Evolutionary conservation across 2,329 filamentous ascomycete species (phyloP).

Genomic region (Venturia oleaginea): DNA sequence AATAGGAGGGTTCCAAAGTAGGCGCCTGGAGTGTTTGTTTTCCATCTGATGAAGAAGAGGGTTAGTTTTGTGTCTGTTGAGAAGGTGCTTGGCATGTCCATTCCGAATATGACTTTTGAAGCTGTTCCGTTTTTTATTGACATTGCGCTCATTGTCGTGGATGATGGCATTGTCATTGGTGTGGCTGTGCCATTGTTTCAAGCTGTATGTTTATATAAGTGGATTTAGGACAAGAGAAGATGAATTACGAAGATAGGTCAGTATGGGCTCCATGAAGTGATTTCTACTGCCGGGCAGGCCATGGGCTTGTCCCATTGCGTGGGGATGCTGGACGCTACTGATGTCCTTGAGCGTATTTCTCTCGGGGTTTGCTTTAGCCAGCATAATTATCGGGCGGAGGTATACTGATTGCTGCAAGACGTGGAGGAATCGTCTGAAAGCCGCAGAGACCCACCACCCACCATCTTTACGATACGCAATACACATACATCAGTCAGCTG

Average conservation of each 20-base stretch:
- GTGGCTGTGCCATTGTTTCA: background rate
- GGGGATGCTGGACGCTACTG: background rate
- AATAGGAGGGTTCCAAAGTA: constrained; percentile 23
- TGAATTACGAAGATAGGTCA: background rate
- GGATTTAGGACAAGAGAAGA: background rate
- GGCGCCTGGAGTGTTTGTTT: constrained; percentile 20
- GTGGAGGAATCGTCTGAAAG: no score
- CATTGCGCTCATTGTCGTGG: background rate
- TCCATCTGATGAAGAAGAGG: constrained; percentile 24
- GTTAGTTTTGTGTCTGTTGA: constrained; percentile 22
- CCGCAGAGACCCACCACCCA: no score
- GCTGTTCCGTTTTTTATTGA: background rate
- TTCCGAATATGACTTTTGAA: background rate
- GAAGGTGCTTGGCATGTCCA: constrained; percentile 23
- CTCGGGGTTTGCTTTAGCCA: background rate
- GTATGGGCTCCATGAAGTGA: background rate
- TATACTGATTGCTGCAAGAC: no score
- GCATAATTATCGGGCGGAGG: no score
- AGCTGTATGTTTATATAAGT: background rate
- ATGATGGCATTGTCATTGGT: background rate
- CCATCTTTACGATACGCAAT: no score
- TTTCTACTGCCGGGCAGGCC: background rate
- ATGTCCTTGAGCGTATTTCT: background rate
- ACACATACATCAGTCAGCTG: no score
- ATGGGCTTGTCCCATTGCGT: background rate